These are phyloP conservation scores for Triangularia setosa DNA, from an alignment of 2,329 filamentous ascomycete genomes.

Conservation along the genomic window DNA sequence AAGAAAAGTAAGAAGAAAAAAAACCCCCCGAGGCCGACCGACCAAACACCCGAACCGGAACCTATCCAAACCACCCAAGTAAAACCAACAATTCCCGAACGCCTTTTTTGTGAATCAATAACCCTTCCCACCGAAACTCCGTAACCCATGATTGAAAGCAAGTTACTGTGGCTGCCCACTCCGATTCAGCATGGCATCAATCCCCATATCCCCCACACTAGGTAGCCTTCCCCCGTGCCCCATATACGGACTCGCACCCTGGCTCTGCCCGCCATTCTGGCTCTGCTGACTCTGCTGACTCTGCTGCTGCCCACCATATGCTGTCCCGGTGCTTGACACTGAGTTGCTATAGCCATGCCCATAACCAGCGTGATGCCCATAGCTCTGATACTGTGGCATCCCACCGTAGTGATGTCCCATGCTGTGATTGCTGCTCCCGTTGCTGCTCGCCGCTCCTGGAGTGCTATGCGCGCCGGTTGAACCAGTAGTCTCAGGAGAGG, in stretches of 20 bases:
- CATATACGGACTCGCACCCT: conserved; percentile 46
- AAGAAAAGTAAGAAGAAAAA: conserved; percentile 7
- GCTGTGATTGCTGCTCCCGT: conserved; percentile 26
- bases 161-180: background rate
- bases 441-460: conserved; percentile 34
- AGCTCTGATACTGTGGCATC: conserved; percentile 22
- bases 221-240: conserved; percentile 45
- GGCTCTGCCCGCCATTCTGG: conserved; percentile 19
- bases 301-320: conserved; percentile 32
- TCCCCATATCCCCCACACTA: conserved; percentile 56
- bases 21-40: background rate
- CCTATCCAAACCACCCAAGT: background rate
- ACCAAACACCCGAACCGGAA: background rate
- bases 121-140: background rate
- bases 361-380: conserved; percentile 17
- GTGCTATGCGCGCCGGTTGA: conserved; percentile 41
- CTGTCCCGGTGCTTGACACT: conserved; percentile 45
- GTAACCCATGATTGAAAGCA: background rate
- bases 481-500: conserved; percentile 49
- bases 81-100: background rate
- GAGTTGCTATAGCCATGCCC: conserved; percentile 50
- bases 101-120: background rate
- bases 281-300: conserved; percentile 20
- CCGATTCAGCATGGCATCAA: conserved; percentile 49
- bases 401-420: conserved; percentile 18